Evolutionary conservation across 176 grass and related monocot genomes (phyloP), one percentile per base, ranked within the genome.

Genomic region (Triticum timopheevii): DNA sequence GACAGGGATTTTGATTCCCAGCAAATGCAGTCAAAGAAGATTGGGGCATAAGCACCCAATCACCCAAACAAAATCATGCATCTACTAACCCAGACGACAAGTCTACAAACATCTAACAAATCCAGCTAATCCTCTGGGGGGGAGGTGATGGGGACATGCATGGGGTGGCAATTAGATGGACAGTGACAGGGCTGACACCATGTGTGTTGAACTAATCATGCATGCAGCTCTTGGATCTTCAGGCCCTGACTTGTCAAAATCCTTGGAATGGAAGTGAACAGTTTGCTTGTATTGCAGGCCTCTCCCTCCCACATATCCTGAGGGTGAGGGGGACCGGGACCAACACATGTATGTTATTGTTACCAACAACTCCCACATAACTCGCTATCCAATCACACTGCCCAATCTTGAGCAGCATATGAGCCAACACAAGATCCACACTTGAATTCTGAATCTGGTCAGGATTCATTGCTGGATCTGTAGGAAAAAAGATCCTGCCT

Each of bases 351-450:
- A 88, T 92, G 78, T 86, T 86, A 86, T 84, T 88, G 82, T 85
- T 82, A 73, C 86, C 90, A 82, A 85, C 90, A 28, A 85, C 90
- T 88, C 78, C 78, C 86, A 73, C 86, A 86, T 88, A 86, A 92
- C 86, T 85, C 82, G 71, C 25, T 76, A 45, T 28, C 90, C 82
- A 88, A 92, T 92, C 86, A 88, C 65, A 86, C 44, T 79, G 77
- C 71, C 11, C 86, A 88, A 92, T 92, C 86, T 92, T 59, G 90
- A 88, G 54, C 70, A 82, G 52, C 71, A 79, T 78, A 82, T 82
- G 82, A 88, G 86, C 86, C 90, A 85, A 67, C 78, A 47, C 63
- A 85, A 88, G 86, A 88, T 86, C 90, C 86, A 88, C 73, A 88
- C 90, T 86, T 91, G 52, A 91, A 88, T 82, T 77, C 86, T 88